Base-by-base conservation (phyloP, 2,329 filamentous ascomycete species). In the Beauveria rudraprayagi region DNA sequence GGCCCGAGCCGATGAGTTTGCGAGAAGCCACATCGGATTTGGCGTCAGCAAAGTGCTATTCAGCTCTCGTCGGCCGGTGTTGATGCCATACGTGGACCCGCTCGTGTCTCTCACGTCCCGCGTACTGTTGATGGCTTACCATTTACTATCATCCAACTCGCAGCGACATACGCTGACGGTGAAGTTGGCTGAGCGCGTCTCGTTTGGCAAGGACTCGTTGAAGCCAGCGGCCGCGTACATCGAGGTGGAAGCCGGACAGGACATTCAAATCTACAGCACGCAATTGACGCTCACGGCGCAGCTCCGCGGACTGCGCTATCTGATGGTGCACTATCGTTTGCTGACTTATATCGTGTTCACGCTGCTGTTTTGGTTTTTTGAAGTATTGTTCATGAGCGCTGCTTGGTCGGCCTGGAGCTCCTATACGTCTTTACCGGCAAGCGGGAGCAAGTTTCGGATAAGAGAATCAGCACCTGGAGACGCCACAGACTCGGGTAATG, bases 291-390 rank as follows among this genome's bases (percentile, higher is more conserved):
- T 97, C 64, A 85, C 83, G 30, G 92, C 93, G 5, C 82, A 85
- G 58, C 85, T 97, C 65, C 80, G 82, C 11, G 93, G 93, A 0
- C 72, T 97, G 63, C 79, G 89, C 54, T 94, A 89, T 85, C 68
- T 92, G 60, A 96, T 99, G 90, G 94, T 94, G 68, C 86, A 91
- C 63, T 88, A 93, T 75, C 85, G 89, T 14, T 69, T 94, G 41
- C 72, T 85, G 1, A 86, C 86, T 5, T 92, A 91, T 62, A 57
- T 89, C 0, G 68, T 87, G 1, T 89, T 92, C 67, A 90, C 87
- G 0, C 73, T 77, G 0, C 66, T 83, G 0, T 97, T 97, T 73
- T 97, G 92, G 91, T 70, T 77, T 1, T 83, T 85, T 14, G 91
- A 93, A 69, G 80, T 95, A 68, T 65, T 85, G 0, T 88, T 87